Percentiles rank a stretch among this genome's conserved stretches.
phyloP scores from a whole-genome alignment of 2,329 filamentous ascomycete species.

The Aspergillus nomiae region DNA sequence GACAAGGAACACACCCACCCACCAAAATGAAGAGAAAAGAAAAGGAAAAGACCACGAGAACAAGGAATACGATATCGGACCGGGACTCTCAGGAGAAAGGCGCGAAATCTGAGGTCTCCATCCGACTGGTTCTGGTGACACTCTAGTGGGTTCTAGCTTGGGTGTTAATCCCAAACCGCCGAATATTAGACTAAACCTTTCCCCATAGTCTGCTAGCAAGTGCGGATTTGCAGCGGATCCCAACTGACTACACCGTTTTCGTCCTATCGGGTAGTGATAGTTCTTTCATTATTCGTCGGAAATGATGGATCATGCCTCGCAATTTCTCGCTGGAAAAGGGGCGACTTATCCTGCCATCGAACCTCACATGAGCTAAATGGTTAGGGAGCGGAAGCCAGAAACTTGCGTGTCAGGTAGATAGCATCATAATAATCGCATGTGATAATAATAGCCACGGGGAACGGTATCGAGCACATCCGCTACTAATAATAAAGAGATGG shows the following conservation, averaged over 20 bases:
- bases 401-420: conserved; percentile 20
- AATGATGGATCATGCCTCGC: conserved; percentile 12
- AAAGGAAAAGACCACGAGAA: neutral
- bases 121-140: conserved; percentile 27
- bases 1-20: neutral
- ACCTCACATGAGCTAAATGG: conserved; percentile 1
- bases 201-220: conserved; percentile 14
- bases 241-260: conserved; percentile 5
- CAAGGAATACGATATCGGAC: neutral
- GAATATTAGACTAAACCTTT: conserved; percentile 12
- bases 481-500: conserved; percentile 8
- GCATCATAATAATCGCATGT: conserved; percentile 7
- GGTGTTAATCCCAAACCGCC: conserved; percentile 22
- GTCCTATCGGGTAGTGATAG: conserved; percentile 1
- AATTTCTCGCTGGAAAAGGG: conserved; percentile 10
- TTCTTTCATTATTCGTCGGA: conserved; percentile 12
- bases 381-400: conserved; percentile 4
- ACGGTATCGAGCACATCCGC: neutral
- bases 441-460: conserved; percentile 14
- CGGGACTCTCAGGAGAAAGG: conserved; percentile 6
- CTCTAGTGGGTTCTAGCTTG: conserved; percentile 38
- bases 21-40: neutral
- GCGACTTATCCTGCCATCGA: neutral
- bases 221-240: conserved; percentile 18
- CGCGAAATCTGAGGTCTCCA: conserved; percentile 29